Conservation (phyloP, 805 yeast genomes). For the Ogataea trehaloabstinens region DNA sequence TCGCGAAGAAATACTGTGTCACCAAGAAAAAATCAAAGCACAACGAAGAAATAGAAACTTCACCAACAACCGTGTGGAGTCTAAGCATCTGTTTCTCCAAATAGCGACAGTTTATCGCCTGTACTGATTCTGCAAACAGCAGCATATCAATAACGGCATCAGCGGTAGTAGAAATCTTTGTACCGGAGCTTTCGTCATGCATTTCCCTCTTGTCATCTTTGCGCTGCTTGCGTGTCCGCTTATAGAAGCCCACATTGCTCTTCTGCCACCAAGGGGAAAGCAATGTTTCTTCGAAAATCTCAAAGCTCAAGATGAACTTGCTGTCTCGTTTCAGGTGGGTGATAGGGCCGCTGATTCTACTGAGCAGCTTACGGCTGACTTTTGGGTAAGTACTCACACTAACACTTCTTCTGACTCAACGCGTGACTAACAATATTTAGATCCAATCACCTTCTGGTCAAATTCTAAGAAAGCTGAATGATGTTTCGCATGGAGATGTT, state of each 20-base stretch:
- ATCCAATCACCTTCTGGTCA: slow-evolving; percentile 41
- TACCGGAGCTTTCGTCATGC: too few relatives aligned
- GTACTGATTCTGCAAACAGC: too few relatives aligned
- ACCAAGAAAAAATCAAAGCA: too few relatives aligned
- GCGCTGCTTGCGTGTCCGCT: slow-evolving; percentile 7
- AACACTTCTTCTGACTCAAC: slow-evolving; percentile 5
- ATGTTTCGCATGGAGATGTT: slow-evolving; percentile 79
- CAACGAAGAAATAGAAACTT: not conserved
- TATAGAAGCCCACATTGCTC: slow-evolving; percentile 68
- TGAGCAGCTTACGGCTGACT: slow-evolving; percentile 65
- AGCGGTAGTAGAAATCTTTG: too few relatives aligned
- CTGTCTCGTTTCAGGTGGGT: slow-evolving; percentile 90
- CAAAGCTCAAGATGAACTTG: slow-evolving; percentile 79
- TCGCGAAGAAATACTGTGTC: too few relatives aligned
- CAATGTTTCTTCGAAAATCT: slow-evolving; percentile 86
- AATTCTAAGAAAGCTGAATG: slow-evolving; percentile 47
- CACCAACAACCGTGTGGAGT: too few relatives aligned
- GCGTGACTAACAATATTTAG: too few relatives aligned
- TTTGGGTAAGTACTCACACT: too few relatives aligned
- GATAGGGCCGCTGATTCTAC: slow-evolving; percentile 75
- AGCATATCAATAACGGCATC: too few relatives aligned
- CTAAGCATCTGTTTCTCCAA: too few relatives aligned
- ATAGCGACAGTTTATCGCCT: too few relatives aligned
- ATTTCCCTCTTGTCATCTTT: not conserved
- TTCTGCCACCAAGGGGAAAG: slow-evolving; percentile 78